Conservation (phyloP, 176 grass and related monocot species). For the Phragmites australis region DNA sequence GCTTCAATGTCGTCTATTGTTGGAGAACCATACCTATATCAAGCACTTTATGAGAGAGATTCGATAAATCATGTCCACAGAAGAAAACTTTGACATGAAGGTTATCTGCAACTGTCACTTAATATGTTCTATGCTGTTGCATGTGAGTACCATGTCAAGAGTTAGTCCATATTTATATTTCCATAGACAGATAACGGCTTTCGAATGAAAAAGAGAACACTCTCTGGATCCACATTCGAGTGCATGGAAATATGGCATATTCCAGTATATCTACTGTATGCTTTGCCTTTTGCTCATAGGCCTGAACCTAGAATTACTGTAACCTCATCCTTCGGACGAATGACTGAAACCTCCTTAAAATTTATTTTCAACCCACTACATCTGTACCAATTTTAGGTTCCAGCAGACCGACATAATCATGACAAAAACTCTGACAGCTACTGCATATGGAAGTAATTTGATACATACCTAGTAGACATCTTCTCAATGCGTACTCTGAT, state of each 20-base stretch:
- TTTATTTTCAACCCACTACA: neutral
- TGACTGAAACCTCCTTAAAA: neutral
- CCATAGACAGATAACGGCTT: neutral
- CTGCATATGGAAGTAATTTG: neutral
- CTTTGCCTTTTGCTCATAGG: neutral
- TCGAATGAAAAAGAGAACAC: neutral
- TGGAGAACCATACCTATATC: constrained; percentile 86
- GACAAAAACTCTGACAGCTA: constrained; percentile 5
- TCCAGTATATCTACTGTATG: neutral
- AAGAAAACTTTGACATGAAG: neutral
- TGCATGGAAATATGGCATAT: neutral
- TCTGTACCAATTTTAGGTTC: constrained; percentile 2
- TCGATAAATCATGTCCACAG: neutral
- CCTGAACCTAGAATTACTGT: neutral
- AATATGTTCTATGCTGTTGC: neutral
- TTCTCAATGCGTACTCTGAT: constrained; percentile 88
- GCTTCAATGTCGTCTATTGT: constrained; percentile 91
- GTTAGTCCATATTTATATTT: neutral
- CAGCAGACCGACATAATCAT: neutral
- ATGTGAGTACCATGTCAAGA: neutral
- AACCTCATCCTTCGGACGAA: neutral
- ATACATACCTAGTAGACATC: constrained; percentile 78
- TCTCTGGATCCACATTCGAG: neutral
- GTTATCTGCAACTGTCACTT: constrained; percentile 7
- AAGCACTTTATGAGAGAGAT: constrained; percentile 41